Evolutionary conservation across 306 rosid species (phyloP).

Genomic region (Arachis hypogaea): DNA sequence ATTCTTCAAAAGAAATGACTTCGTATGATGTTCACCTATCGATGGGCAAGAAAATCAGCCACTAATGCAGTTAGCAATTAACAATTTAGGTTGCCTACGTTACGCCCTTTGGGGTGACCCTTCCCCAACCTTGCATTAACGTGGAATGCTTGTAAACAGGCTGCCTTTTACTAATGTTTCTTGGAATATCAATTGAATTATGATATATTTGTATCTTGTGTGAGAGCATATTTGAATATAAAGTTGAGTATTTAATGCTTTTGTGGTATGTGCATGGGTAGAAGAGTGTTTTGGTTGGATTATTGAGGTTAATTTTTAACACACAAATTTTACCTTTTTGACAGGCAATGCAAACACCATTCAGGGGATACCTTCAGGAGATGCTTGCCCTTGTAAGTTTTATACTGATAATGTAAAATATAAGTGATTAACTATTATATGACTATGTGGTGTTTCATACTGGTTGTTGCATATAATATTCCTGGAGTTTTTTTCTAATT

Average conservation of each 20-base stretch:
- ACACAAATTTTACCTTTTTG: constrained; percentile 8
- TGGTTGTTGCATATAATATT: constrained; percentile 10
- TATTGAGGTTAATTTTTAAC: constrained; percentile 5
- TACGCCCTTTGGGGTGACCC: too few species aligned
- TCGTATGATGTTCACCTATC: not conserved
- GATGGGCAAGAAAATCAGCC: too few species aligned
- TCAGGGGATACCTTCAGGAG: constrained; percentile 90
- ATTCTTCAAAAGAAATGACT: too few species aligned
- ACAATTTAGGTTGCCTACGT: too few species aligned
- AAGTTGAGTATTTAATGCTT: not conserved
- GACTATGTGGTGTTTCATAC: not conserved
- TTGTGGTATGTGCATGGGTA: not conserved
- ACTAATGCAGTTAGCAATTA: too few species aligned
- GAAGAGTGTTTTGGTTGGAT: not conserved
- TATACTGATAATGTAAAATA: constrained; percentile 20
- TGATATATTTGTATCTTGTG: not conserved
- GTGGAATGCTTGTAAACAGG: too few species aligned
- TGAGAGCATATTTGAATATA: not conserved
- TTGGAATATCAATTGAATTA: not conserved
- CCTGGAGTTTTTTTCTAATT: too few species aligned
- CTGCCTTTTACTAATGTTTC: not conserved
- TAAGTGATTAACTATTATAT: not conserved
- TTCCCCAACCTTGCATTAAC: too few species aligned
- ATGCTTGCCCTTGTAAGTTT: constrained; percentile 78
- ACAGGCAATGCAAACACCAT: constrained; percentile 95